These are phyloP conservation scores for Chrysoporthe cubensis DNA, from an alignment of 2,329 filamentous ascomycete genomes.

Conservation along the genomic window DNA sequence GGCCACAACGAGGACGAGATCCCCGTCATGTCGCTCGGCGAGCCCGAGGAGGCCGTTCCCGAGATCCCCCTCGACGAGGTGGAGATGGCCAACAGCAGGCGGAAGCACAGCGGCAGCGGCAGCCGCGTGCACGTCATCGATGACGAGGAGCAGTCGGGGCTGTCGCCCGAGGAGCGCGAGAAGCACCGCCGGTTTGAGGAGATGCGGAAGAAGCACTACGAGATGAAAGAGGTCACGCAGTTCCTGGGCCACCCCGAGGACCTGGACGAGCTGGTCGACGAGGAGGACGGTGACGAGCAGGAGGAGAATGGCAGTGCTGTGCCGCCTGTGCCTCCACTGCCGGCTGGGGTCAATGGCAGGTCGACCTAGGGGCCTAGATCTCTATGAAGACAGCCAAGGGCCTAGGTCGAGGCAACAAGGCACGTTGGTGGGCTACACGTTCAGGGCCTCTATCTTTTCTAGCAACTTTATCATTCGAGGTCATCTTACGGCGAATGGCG, in stretches of 20 bases:
- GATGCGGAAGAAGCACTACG: constrained; percentile 94
- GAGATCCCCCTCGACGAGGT: constrained; percentile 40
- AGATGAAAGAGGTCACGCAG: constrained; percentile 94
- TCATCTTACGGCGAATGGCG: constrained; percentile 3
- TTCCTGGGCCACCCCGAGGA: constrained; percentile 78
- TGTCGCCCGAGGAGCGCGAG: constrained; percentile 75
- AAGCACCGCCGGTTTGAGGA: constrained; percentile 93
- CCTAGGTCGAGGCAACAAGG: not conserved
- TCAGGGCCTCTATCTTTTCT: not conserved
- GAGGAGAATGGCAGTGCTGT: constrained; percentile 35
- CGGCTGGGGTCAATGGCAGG: constrained; percentile 39
- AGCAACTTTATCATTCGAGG: not conserved
- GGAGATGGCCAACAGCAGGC: constrained; percentile 19
- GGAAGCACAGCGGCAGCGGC: constrained; percentile 37
- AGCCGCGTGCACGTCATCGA: constrained; percentile 82
- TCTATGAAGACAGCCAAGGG: too few species aligned
- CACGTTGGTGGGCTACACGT: not conserved
- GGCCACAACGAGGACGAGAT: constrained; percentile 70
- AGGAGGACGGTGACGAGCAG: constrained; percentile 53
- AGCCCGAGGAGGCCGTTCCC: constrained; percentile 77
- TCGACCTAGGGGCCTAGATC: constrained; percentile 13
- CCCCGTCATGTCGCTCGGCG: constrained; percentile 86
- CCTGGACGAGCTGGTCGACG: constrained; percentile 63
- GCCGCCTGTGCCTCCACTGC: constrained; percentile 50
- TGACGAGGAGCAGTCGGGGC: constrained; percentile 62